These are phyloP conservation scores for Sporisorium exsertum DNA, from an alignment of 1,284 basidiomycete genomes.

Conservation along the genomic window DNA sequence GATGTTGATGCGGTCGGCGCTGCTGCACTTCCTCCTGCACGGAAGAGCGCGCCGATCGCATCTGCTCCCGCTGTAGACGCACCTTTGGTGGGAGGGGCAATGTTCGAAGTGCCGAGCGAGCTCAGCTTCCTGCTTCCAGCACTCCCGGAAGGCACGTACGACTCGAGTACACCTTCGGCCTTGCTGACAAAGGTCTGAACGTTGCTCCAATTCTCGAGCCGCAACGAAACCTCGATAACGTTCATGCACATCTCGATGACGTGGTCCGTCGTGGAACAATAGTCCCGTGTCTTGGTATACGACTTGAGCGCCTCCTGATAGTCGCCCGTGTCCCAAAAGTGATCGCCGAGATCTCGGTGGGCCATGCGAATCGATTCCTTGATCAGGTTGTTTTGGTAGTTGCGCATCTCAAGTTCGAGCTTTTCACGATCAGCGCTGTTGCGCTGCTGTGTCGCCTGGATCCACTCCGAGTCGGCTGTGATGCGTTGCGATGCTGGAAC, in stretches of 20 bases:
- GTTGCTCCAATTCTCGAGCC: constrained; percentile 83
- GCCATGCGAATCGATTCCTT: constrained; percentile 93
- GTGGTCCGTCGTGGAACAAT: constrained; percentile 84
- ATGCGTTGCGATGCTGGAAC: constrained; percentile 31
- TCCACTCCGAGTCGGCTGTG: constrained; percentile 74
- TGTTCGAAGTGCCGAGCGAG: constrained; percentile 27
- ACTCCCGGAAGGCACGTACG: constrained; percentile 69
- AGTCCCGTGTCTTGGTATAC: constrained; percentile 85
- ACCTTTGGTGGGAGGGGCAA: constrained; percentile 47
- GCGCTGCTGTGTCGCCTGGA: constrained; percentile 75
- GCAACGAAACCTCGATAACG: constrained; percentile 76
- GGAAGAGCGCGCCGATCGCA: constrained; percentile 67
- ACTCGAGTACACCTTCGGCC: constrained; percentile 85
- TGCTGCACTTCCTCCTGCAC: constrained; percentile 56
- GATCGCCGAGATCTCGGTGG: constrained; percentile 83
- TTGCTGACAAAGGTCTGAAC: constrained; percentile 89
- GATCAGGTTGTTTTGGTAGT: constrained; percentile 89
- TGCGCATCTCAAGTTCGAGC: constrained; percentile 87
- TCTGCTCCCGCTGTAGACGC: constrained; percentile 54
- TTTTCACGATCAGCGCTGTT: constrained; percentile 78
- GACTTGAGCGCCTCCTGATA: constrained; percentile 78
- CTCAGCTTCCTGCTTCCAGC: constrained; percentile 71
- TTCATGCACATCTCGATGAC: constrained; percentile 78
- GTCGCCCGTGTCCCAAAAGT: constrained; percentile 79
- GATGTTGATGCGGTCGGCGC: constrained; percentile 8